phyloP scores from a whole-genome alignment of 306 rosid species.

The Glycine tomentella region DNA sequence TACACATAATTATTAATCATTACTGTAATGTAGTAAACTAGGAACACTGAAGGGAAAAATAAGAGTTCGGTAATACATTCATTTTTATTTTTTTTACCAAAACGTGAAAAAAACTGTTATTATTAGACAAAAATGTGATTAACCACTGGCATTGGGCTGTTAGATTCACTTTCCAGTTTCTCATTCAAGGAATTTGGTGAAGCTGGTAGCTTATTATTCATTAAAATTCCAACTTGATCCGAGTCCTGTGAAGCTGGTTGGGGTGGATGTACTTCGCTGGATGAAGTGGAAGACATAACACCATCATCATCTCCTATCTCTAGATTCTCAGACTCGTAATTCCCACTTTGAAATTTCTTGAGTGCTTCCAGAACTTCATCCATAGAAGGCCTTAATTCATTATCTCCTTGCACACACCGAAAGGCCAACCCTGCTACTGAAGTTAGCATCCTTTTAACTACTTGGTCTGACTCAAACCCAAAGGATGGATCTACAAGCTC shows the following conservation, averaged over 20 bases:
- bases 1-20: neutral
- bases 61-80: neutral
- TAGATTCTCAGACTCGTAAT: conserved; percentile 38
- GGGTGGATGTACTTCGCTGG: conserved; percentile 32
- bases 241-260: conserved; percentile 48
- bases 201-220: no score
- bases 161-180: conserved; percentile 53
- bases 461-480: conserved; percentile 62
- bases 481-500: conserved; percentile 68
- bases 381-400: conserved; percentile 78
- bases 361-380: conserved; percentile 60
- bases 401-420: conserved; percentile 71
- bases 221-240: neutral
- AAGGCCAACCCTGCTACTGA: conserved; percentile 73
- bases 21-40: neutral
- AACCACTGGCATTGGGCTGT: conserved; percentile 33
- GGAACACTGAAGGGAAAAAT: neutral
- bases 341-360: conserved; percentile 51
- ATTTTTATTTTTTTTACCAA: neutral
- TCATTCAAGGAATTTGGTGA: conserved; percentile 41
- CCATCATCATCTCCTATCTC: conserved; percentile 17
- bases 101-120: conserved; percentile 9
- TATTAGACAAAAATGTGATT: conserved; percentile 9
- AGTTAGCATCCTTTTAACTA: conserved; percentile 56
- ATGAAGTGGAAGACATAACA: neutral